Conservation (phyloP, 2,329 filamentous ascomycete genomes). For the Eutypella sp. region DNA sequence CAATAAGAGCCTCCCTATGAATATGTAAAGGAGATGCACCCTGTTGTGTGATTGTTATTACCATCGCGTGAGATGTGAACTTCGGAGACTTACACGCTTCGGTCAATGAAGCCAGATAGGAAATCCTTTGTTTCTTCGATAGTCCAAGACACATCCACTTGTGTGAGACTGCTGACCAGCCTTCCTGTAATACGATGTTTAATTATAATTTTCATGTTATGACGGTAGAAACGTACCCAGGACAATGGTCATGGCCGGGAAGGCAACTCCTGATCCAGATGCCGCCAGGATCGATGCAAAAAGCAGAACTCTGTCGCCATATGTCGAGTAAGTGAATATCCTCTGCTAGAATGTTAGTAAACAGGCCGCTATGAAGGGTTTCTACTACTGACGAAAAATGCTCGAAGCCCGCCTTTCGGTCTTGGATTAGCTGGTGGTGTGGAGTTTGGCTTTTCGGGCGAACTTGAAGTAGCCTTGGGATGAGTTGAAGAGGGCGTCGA, state of each 20-base stretch:
- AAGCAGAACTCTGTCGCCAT: conserved; percentile 19
- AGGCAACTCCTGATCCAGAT: conserved; percentile 23
- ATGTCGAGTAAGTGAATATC: conserved; percentile 26
- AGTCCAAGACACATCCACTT: conserved; percentile 14
- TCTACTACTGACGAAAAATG: conserved; percentile 19
- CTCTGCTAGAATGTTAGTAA: conserved; percentile 17
- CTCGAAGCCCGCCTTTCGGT: conserved; percentile 15
- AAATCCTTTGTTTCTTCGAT: conserved; percentile 15
- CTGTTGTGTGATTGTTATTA: conserved; percentile 25
- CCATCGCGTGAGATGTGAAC: neutral
- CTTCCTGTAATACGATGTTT: conserved; percentile 26
- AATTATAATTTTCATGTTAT: conserved; percentile 1
- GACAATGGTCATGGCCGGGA: conserved; percentile 49
- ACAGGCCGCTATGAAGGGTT: neutral
- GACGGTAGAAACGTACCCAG: conserved; percentile 36
- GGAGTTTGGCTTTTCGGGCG: conserved; percentile 7
- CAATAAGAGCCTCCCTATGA: conserved; percentile 59
- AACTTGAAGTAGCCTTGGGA: conserved; percentile 4
- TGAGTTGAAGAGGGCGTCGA: conserved; percentile 10
- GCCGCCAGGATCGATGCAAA: conserved; percentile 18
- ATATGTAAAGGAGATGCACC: conserved; percentile 67
- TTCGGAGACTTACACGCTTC: conserved; percentile 35
- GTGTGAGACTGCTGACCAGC: conserved; percentile 44
- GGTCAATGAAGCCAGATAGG: conserved; percentile 34
- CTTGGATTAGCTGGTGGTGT: conserved; percentile 10